phyloP scores from a whole-genome alignment of 441 rosid genomes.

The Pelargonium australe region DNA sequence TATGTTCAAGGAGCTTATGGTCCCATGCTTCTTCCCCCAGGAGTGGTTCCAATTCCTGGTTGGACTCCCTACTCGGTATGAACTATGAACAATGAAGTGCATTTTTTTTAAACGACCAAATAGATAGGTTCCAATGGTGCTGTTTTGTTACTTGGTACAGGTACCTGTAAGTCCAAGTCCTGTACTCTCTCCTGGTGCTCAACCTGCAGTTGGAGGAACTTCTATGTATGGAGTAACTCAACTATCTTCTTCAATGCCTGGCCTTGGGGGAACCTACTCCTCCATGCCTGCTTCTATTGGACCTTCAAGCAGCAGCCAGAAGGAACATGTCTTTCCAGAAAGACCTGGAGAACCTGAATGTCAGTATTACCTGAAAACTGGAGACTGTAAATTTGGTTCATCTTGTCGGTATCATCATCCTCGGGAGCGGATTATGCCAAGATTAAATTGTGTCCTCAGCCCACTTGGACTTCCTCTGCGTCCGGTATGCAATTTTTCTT shows the following conservation, averaged over 20 bases:
- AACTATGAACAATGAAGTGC: not conserved
- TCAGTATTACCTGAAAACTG: constrained; percentile 22
- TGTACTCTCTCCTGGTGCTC: constrained; percentile 26
- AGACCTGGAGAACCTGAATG: constrained; percentile 28
- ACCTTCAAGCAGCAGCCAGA: not conserved
- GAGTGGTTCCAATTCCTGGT: constrained; percentile 64
- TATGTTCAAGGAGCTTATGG: constrained; percentile 71
- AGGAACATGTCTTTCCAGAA: constrained; percentile 20
- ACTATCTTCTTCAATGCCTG: not conserved
- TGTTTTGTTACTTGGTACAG: not conserved
- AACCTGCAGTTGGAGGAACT: constrained; percentile 17
- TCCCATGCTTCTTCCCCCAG: constrained; percentile 57
- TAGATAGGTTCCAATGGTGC: not conserved
- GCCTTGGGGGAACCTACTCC: constrained; percentile 6
- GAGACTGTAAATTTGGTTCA: constrained; percentile 28
- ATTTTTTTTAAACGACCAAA: not conserved
- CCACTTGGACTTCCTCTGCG: constrained; percentile 25
- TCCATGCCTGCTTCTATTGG: constrained; percentile 5
- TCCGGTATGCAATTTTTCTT: not conserved
- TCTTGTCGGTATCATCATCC: constrained; percentile 27
- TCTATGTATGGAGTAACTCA: constrained; percentile 2
- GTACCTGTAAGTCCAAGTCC: constrained; percentile 22
- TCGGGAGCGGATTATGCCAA: constrained; percentile 17
- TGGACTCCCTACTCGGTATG: constrained; percentile 78
- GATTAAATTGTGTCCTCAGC: constrained; percentile 18